phyloP scores from a whole-genome alignment of 2,329 filamentous ascomycete species.

The Dactylellina parvicollis region DNA sequence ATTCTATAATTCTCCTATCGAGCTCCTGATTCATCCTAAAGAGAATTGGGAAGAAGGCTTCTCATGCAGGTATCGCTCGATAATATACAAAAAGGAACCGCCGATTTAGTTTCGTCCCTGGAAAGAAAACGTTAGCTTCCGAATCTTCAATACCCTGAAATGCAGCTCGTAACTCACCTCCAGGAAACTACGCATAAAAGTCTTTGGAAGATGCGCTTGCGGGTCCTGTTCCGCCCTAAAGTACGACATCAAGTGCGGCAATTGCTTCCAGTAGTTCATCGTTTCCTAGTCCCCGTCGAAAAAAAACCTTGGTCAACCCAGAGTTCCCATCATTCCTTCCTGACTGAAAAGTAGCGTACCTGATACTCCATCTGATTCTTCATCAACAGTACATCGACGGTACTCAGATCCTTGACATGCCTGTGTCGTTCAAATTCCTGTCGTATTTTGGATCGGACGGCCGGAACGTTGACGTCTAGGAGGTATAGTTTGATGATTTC shows the following conservation, averaged over 20 bases:
- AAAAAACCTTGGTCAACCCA: constrained; percentile 75
- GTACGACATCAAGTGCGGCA: constrained; percentile 94
- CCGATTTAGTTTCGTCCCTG: constrained; percentile 57
- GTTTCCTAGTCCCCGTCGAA: constrained; percentile 86
- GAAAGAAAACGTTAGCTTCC: background rate
- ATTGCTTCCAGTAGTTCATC: constrained; percentile 99
- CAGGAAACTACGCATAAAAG: constrained; percentile 93
- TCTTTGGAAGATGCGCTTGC: constrained; percentile 79
- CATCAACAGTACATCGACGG: constrained; percentile 88
- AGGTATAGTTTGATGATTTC: constrained; percentile 99
- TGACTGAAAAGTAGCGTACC: too few relatives aligned
- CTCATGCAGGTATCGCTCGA: background rate
- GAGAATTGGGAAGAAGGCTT: background rate
- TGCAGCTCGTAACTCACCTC: constrained; percentile 72
- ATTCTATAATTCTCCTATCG: constrained; percentile 1
- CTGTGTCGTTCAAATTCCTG: constrained; percentile 97
- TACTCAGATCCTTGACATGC: constrained; percentile 86
- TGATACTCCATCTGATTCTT: constrained; percentile 95
- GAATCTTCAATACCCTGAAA: too few relatives aligned
- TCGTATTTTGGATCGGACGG: constrained; percentile 89
- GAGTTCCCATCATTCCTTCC: constrained; percentile 80
- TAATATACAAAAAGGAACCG: constrained; percentile 13
- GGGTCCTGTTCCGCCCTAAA: constrained; percentile 88
- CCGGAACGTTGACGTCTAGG: constrained; percentile 84
- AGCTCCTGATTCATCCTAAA: background rate